These are phyloP conservation scores for Colletotrichum sp. DNA, from an alignment of 2,329 filamentous ascomycete species.

Conservation along the genomic window DNA sequence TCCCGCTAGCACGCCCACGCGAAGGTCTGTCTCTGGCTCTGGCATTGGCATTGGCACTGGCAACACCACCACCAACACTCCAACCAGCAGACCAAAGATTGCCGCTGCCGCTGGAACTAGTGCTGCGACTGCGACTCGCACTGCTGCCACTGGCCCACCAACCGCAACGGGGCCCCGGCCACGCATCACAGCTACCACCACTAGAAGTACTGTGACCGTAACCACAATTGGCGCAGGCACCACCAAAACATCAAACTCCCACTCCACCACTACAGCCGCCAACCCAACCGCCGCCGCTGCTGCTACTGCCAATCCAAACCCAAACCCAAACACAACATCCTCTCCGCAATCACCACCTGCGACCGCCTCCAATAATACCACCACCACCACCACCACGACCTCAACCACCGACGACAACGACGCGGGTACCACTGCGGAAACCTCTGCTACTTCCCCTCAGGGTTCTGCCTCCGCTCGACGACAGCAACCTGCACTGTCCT, in stretches of 20 bases:
- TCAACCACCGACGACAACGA: background rate
- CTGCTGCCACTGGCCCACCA: slow-evolving; percentile 17
- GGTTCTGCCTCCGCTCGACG: slow-evolving; percentile 1
- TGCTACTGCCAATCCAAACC: background rate
- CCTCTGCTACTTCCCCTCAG: background rate
- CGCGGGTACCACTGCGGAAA: background rate
- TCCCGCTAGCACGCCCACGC: background rate
- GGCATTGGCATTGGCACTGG: background rate
- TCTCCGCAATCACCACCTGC: background rate
- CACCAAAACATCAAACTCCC: background rate
- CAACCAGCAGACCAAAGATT: background rate
- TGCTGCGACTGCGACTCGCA: background rate
- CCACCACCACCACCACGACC: background rate
- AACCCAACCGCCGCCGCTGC: slow-evolving; percentile 5
- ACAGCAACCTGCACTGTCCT: slow-evolving; percentile 17
- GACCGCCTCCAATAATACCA: background rate
- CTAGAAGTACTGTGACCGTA: background rate
- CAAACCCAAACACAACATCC: background rate
- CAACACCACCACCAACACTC: background rate
- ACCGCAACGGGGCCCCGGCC: slow-evolving; percentile 12
- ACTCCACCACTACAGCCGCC: background rate
- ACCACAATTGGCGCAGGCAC: background rate
- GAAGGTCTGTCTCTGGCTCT: background rate
- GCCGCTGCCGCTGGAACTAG: background rate
- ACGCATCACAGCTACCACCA: slow-evolving; percentile 14